Conservation (phyloP, 768 basidiomycete species). For the Boletus edulis region DNA sequence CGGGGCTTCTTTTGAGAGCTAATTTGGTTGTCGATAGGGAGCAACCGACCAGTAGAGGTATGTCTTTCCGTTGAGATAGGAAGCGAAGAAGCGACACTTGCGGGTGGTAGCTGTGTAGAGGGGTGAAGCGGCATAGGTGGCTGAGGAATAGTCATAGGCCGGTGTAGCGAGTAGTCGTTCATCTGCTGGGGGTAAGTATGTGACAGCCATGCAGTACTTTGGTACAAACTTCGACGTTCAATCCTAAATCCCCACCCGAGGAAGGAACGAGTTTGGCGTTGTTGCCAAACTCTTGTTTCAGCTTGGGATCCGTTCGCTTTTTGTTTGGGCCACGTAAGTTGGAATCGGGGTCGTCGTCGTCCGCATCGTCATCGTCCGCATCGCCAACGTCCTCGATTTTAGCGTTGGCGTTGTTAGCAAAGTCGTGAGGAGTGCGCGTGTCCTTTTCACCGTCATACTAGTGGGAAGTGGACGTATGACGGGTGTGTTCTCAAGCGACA, state of each 20-base stretch:
- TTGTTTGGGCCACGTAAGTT: slow-evolving; percentile 16
- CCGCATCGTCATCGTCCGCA: slow-evolving; percentile 38
- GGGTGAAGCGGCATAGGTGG: slow-evolving; percentile 32
- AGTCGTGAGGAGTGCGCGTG: slow-evolving; percentile 47
- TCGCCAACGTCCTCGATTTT: slow-evolving; percentile 38
- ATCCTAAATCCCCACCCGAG: slow-evolving; percentile 15
- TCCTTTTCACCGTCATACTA: slow-evolving; percentile 56
- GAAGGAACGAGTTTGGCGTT: slow-evolving; percentile 19
- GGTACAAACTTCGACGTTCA: slow-evolving; percentile 27
- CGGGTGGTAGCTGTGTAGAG: slow-evolving; percentile 23
- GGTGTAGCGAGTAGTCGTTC: slow-evolving; percentile 28
- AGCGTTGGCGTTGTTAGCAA: slow-evolving; percentile 35
- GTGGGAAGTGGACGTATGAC: neutral
- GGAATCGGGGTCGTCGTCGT: slow-evolving; percentile 32
- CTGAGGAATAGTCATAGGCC: slow-evolving; percentile 33
- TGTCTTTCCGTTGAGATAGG: slow-evolving; percentile 35
- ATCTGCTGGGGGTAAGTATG: slow-evolving; percentile 19
- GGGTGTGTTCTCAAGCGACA: slow-evolving; percentile 1
- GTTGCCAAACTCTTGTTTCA: slow-evolving; percentile 28
- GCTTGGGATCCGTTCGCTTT: slow-evolving; percentile 26
- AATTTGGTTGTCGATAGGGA: slow-evolving; percentile 25
- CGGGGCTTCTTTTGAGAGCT: slow-evolving; percentile 30
- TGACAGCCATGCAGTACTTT: neutral
- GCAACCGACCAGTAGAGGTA: slow-evolving; percentile 31
- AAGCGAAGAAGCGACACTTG: slow-evolving; percentile 25